Conservation (phyloP, 2,329 filamentous ascomycete species). For the Tympanopsis confertula region DNA sequence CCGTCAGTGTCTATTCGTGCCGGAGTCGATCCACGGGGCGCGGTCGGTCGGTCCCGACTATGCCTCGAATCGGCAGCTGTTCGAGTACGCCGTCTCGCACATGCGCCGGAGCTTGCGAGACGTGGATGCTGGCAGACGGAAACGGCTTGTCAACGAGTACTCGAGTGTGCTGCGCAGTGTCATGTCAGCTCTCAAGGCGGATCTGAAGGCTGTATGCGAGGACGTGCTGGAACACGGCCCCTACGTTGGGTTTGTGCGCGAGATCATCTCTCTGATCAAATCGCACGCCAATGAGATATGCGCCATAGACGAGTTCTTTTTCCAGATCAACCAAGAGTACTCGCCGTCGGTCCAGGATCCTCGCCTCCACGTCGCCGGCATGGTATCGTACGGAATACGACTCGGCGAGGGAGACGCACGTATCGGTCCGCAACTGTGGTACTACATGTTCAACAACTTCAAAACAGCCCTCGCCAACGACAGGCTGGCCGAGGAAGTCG, state of each 20-base stretch:
- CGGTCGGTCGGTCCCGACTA: slow-evolving; percentile 29
- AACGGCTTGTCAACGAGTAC: slow-evolving; percentile 25
- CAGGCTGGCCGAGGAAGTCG: slow-evolving; percentile 31
- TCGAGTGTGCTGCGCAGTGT: slow-evolving; percentile 27
- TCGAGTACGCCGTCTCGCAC: slow-evolving; percentile 30
- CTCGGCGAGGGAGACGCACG: slow-evolving; percentile 37
- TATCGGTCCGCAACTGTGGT: slow-evolving; percentile 37
- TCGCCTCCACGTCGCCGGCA: slow-evolving; percentile 40
- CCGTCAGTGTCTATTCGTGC: slow-evolving; percentile 27
- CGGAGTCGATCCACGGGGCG: slow-evolving; percentile 22
- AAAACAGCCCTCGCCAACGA: slow-evolving; percentile 38
- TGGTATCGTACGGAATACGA: slow-evolving; percentile 42
- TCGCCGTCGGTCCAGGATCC: slow-evolving; percentile 42
- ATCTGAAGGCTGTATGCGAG: slow-evolving; percentile 26
- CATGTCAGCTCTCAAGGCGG: slow-evolving; percentile 42
- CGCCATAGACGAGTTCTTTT: slow-evolving; percentile 41
- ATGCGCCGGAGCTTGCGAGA: slow-evolving; percentile 37
- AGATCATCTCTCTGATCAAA: slow-evolving; percentile 39
- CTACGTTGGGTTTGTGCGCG: slow-evolving; percentile 38
- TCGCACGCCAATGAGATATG: slow-evolving; percentile 41
- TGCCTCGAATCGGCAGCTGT: slow-evolving; percentile 32
- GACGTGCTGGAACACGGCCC: slow-evolving; percentile 25
- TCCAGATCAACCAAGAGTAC: slow-evolving; percentile 42
- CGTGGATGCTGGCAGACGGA: slow-evolving; percentile 20
- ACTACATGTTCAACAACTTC: slow-evolving; percentile 44